Evolutionary conservation across 768 basidiomycete genomes (phyloP).

Genomic region (Lenzites betulinus): DNA sequence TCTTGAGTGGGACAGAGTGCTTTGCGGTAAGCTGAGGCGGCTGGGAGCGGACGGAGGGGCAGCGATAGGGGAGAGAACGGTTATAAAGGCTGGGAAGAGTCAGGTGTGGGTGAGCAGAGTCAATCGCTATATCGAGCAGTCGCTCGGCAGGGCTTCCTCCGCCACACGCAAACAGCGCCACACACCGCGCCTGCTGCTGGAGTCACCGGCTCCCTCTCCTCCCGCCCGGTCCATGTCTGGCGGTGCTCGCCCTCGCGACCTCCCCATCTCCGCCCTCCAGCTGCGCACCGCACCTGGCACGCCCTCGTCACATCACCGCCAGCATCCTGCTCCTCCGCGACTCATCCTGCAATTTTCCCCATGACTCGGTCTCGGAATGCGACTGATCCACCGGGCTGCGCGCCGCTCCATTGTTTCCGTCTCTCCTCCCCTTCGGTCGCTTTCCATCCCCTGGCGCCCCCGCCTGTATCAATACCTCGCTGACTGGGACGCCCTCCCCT

Average conservation of each 20-base stretch:
- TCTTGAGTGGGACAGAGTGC: too few relatives aligned
- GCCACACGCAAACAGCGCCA: slow-evolving; percentile 21
- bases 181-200: slow-evolving; percentile 7
- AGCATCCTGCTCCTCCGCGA: too few relatives aligned
- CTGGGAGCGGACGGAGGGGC: not conserved
- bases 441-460: not conserved
- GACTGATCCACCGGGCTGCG: slow-evolving; percentile 1
- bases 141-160: too few relatives aligned
- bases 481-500: slow-evolving; percentile 1
- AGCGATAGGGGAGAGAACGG: slow-evolving; percentile 6
- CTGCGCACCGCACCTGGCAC: not conserved
- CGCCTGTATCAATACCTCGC: slow-evolving; percentile 1
- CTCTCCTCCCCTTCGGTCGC: not conserved
- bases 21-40: too few relatives aligned
- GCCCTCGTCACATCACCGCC: too few relatives aligned
- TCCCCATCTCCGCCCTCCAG: not conserved
- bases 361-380: slow-evolving; percentile 14
- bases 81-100: slow-evolving; percentile 24
- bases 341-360: slow-evolving; percentile 8
- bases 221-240: not conserved
- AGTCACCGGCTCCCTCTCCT: slow-evolving; percentile 13
- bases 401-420: slow-evolving; percentile 7
- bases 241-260: not conserved
- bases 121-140: slow-evolving; percentile 18
- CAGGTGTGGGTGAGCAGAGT: slow-evolving; percentile 22